Evolutionary conservation across 495 filamentous ascomycete genomes (phyloP), one percentile per base, ranked within the genome.

Genomic region (Trichoderma asperelloides): DNA sequence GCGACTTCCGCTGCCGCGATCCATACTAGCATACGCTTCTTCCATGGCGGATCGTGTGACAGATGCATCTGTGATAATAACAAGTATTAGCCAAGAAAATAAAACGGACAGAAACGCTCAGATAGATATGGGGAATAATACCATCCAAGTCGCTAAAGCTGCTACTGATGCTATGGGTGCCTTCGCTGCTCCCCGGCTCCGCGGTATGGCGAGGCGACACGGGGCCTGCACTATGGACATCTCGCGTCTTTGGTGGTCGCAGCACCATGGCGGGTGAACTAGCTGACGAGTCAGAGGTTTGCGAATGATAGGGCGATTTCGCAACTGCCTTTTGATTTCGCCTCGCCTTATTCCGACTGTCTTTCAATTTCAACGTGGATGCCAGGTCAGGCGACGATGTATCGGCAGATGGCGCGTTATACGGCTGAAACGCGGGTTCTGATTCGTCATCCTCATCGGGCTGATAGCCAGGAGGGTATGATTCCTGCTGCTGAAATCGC

Each of bases 101-200:
- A 7, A 37, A 8, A 37, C 33, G 11, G 11, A n/a, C 45, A 77
- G 16, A 0, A 57, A 9, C 16, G n/a, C 27, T 13, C 0, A 57
- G 13, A 57, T 1, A n/a, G n/a, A 33, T 11, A 28, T 11, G 55
- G 25, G 5, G 16, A 55, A 25, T 5, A 82, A 69, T 82, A 94
- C 91, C 92, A 76, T 98, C 96, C 33, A 98, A 81, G 79, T 98
- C 95, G 76, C 93, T 97, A 73, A 96, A 98, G 74, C 93, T 97
- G 73, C 93, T 97, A 1, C 94, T 92, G 90, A 98, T 98, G 70
- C 96, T 98, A 0, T 93, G 95, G 2, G 91, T 93, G 3, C 88
- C 92, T 68, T 96, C 92, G 71, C 92, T 96, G 7, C 87, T 83
- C 47, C 91, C 89, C 64, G 85, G 82, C 68, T 88, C 86, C 3